phyloP scores from a whole-genome alignment of 306 rosid genomes.

The Cucurbita ficifolia region DNA sequence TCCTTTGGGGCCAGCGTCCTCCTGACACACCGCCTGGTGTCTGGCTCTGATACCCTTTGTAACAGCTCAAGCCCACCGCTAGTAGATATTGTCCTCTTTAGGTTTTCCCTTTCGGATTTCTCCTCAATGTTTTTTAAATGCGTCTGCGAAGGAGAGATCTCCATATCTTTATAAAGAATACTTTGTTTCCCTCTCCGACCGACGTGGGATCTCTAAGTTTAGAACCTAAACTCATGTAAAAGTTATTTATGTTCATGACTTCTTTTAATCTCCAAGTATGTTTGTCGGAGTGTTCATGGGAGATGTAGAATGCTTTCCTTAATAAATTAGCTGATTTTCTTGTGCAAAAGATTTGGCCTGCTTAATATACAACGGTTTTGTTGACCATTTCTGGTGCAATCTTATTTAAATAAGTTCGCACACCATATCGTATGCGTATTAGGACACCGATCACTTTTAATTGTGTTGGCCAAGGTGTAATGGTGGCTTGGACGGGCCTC shows the following conservation, averaged over 20 bases:
- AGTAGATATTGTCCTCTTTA: too few species aligned
- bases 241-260: background rate
- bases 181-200: too few species aligned
- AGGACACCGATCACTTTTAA: background rate
- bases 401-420: background rate
- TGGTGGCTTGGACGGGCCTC: conserved; percentile 99
- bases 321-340: background rate
- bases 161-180: too few species aligned
- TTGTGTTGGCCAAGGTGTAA: conserved; percentile 49
- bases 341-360: background rate
- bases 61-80: too few species aligned
- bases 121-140: too few species aligned
- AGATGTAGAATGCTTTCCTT: background rate
- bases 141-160: too few species aligned
- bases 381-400: background rate
- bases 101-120: too few species aligned
- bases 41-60: too few species aligned
- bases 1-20: too few species aligned
- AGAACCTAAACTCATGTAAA: background rate
- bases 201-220: too few species aligned
- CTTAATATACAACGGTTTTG: background rate
- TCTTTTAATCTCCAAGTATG: background rate
- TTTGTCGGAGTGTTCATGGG: background rate
- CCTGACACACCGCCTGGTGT: too few species aligned
- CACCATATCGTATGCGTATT: background rate